Base-by-base conservation (phyloP, 192 early-diverging fungal species). In the Funneliformis mosseae region DNA sequence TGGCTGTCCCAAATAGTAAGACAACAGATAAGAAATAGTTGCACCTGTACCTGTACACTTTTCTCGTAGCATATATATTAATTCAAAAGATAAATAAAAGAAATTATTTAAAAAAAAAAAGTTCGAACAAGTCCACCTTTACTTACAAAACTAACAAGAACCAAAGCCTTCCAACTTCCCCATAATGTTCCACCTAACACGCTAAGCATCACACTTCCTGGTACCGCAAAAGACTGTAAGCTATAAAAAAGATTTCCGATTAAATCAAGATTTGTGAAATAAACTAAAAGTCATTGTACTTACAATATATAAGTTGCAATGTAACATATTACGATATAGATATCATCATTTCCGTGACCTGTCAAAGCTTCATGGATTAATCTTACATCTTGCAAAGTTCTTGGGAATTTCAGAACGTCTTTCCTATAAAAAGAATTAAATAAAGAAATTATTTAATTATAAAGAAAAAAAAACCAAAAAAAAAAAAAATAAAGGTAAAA, bases 201-300 rank as follows among this genome's bases (percentile, higher is more conserved):
- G 39, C 85, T 88, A 10, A 91, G 82, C 90, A 88, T 88, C 83
- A 89, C 84, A 4, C 87, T 84, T 60, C 90, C 90, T 48, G 90
- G 90, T 63, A 91, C 84, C 21, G 90, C 87, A 27, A 91, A 91
- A 5, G 86, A 84, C 55, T 91, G 90, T n/a, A 91, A 77, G 21
- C 90, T 90, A 28, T 23, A 63, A 28, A 55, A 25, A 46, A 48
- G 33, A 4, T 23, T 28, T 12, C 8, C 42, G 25, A 42, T 18
- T 14, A 45, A 12, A 66, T 48, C 6, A 68, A 39, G 28, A 48
- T 18, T 9, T 21, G 6, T 42, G 21, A 14, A 21, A 64, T 10
- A 66, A 4, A 7, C 11, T 38, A 68, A 7, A 2, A 67, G 5
- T 14, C 25, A 10, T 59, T 21, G 23, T n/a, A 66, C 64, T 70